Conservation (phyloP, 225 moss, liverwort and hornwort species). For the Neckera pumila region DNA sequence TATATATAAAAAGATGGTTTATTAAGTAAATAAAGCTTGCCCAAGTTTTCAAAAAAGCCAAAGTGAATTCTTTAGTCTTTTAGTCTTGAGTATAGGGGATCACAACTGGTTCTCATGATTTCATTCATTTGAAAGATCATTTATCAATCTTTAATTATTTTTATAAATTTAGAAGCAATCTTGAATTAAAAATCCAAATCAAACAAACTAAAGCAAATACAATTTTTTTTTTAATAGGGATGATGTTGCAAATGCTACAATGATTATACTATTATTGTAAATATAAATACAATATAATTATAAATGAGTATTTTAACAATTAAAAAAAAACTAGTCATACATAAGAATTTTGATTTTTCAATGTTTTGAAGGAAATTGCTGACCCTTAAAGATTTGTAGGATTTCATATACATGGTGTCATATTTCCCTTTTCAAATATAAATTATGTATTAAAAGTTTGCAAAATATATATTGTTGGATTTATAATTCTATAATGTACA, state of each 20-base stretch:
- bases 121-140: not conserved
- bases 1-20: not conserved
- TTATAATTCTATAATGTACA: not conserved
- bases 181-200: not conserved
- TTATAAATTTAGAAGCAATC: not conserved
- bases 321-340: not conserved
- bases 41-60: accelerated
- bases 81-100: accelerated
- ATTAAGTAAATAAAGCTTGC: not conserved
- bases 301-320: not conserved
- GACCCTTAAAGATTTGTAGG: accelerated
- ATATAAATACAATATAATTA: not conserved
- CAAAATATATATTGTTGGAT: not conserved
- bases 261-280: not conserved
- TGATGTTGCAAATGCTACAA: not conserved
- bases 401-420: accelerated
- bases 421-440: not conserved
- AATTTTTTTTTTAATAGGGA: too few relatives aligned
- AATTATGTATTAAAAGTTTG: not conserved
- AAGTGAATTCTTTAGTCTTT: not conserved
- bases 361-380: not conserved
- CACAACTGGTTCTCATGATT: not conserved
- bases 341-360: not conserved
- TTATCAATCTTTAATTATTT: not conserved
- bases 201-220: not conserved